These are phyloP conservation scores for Podospora tetraspora DNA, from an alignment of 495 filamentous ascomycete species.

Conservation along the genomic window DNA sequence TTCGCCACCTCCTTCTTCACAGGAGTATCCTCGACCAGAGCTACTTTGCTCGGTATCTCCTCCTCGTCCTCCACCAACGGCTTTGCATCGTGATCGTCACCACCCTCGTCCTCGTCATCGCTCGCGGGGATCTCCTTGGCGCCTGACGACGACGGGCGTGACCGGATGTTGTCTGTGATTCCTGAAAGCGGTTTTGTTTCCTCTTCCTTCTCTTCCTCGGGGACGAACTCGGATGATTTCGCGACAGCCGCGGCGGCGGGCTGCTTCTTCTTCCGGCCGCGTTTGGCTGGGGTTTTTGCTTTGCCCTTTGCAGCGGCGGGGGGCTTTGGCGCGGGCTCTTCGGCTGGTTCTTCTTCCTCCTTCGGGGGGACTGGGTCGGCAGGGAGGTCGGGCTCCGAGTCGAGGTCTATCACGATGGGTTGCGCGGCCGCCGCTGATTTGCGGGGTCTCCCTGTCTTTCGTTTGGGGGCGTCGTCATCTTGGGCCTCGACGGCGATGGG, in stretches of 20 bases:
- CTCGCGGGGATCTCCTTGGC: not conserved
- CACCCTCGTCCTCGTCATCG: not conserved
- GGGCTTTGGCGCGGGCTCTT: not conserved
- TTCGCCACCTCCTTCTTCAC: conserved; percentile 3
- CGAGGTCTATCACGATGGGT: not conserved
- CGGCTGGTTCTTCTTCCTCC: not conserved
- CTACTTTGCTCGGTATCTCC: not conserved
- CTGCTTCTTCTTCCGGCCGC: conserved; percentile 10
- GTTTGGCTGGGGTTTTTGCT: conserved; percentile 2
- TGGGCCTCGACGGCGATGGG: not conserved
- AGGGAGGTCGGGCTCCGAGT: not conserved
- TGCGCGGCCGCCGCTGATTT: conserved; percentile 5
- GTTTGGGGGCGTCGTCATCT: conserved; percentile 13
- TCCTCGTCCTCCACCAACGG: not conserved
- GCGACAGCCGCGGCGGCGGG: not conserved
- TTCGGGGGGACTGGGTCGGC: not conserved
- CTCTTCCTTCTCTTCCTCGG: conserved; percentile 1
- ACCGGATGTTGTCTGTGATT: not conserved
- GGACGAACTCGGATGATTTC: not conserved
- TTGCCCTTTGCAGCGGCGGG: not conserved
- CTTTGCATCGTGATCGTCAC: not conserved
- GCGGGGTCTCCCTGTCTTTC: conserved; percentile 18
- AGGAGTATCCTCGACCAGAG: not conserved
- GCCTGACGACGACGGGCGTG: not conserved
- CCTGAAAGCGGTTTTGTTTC: not conserved